Evolutionary conservation across 805 yeast genomes (phyloP).

Genomic region (Starmerella davenportii): DNA sequence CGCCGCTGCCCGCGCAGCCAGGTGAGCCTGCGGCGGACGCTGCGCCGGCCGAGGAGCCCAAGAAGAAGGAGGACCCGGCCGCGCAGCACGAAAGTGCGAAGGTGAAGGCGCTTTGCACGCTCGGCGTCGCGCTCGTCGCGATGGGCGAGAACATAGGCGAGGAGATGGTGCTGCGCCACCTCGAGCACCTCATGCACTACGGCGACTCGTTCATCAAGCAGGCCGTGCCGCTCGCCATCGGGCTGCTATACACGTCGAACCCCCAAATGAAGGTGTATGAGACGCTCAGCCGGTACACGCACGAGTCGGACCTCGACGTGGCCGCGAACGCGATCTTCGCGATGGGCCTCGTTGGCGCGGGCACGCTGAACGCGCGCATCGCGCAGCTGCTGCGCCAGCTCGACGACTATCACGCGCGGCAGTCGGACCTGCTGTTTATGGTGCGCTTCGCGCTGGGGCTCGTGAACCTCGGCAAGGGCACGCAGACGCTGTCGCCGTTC

Average conservation of each 20-base stretch:
- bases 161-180: constrained; percentile 93
- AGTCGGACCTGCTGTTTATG: constrained; percentile 76
- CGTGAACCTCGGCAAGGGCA: constrained; percentile 90
- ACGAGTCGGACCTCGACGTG: constrained; percentile 84
- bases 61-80: constrained; percentile 15
- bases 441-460: constrained; percentile 91
- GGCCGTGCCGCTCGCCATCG: constrained; percentile 97
- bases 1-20: constrained; percentile 5
- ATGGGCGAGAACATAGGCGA: constrained; percentile 97
- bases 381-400: constrained; percentile 90
- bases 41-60: constrained; percentile 17
- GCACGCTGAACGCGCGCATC: constrained; percentile 93
- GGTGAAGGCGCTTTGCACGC: constrained; percentile 75
- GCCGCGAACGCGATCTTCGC: constrained; percentile 88
- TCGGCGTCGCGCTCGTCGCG: constrained; percentile 85
- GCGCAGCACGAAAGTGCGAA: constrained; percentile 25
- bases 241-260: constrained; percentile 76
- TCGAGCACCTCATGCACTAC: constrained; percentile 93
- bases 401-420: constrained; percentile 81
- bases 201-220: constrained; percentile 81
- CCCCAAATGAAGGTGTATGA: constrained; percentile 96
- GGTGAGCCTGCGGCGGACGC: constrained; percentile 5
- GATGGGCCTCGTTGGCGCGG: constrained; percentile 97
- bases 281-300: constrained; percentile 87
- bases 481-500: constrained; percentile 74